phyloP scores from a whole-genome alignment of 371 early-diverging fungal species.

The Mortierella sp. region DNA sequence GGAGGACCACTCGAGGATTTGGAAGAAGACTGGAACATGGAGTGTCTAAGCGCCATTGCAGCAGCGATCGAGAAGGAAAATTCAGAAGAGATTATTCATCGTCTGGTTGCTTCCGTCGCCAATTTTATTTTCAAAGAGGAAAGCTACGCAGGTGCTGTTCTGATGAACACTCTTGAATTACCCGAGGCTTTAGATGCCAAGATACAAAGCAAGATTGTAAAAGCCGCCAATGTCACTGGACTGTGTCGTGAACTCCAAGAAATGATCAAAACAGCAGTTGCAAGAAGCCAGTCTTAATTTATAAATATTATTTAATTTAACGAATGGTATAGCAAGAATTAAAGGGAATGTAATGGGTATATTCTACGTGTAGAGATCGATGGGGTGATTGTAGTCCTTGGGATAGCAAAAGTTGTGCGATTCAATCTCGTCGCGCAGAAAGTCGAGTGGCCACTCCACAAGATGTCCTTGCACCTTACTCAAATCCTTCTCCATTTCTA shows the following conservation, averaged over 20 bases:
- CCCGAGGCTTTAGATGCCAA: conserved; percentile 23
- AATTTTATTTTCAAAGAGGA: conserved; percentile 50
- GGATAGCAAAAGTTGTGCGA: conserved; percentile 56
- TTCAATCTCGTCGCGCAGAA: conserved; percentile 63
- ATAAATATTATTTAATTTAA: background rate
- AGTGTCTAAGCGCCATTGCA: conserved; percentile 72
- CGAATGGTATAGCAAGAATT: background rate
- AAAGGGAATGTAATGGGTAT: background rate
- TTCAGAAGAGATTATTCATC: conserved; percentile 59
- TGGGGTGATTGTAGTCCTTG: conserved; percentile 56
- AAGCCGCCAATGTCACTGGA: conserved; percentile 24
- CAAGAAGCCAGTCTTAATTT: background rate
- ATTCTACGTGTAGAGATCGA: conserved; percentile 51
- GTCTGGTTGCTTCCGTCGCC: conserved; percentile 43
- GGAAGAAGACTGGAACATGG: conserved; percentile 79
- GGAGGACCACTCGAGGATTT: conserved; percentile 53
- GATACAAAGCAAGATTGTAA: conserved; percentile 31
- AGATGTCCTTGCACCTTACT: conserved; percentile 63
- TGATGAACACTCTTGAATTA: conserved; percentile 43
- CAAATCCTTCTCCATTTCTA: conserved; percentile 55
- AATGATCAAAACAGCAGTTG: conserved; percentile 46
- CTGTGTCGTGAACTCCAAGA: conserved; percentile 66
- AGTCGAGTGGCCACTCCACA: conserved; percentile 69
- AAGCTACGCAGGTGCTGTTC: conserved; percentile 25
- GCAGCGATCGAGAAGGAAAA: conserved; percentile 72